phyloP scores from a whole-genome alignment of 169 alveolate species.

The Toxoplasma gondii region DNA sequence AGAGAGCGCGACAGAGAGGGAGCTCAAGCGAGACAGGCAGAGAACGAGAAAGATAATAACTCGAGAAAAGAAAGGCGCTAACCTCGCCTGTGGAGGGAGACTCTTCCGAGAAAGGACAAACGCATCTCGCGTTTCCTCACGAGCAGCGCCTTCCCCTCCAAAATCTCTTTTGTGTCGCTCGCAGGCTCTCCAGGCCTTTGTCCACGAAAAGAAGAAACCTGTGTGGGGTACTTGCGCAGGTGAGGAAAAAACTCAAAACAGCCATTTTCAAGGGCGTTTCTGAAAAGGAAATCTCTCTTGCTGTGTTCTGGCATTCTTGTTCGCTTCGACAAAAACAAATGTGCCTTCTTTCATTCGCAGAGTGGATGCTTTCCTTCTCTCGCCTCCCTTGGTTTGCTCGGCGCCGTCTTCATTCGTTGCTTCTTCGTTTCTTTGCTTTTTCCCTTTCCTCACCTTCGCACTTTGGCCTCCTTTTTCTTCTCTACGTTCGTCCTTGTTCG shows the following conservation, averaged over 20 bases:
- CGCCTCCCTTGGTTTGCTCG: neutral
- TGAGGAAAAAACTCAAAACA: neutral
- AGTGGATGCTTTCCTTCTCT: slow-evolving; percentile 15
- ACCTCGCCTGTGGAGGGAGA: too few relatives aligned
- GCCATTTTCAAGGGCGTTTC: too few relatives aligned
- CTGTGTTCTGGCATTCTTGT: too few relatives aligned
- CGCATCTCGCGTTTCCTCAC: neutral
- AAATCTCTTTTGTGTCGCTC: neutral
- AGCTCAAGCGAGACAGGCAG: too few relatives aligned
- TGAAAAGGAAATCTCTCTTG: too few relatives aligned
- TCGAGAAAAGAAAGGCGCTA: too few relatives aligned
- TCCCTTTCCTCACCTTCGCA: neutral
- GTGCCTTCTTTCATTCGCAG: too few relatives aligned
- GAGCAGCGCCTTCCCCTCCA: neutral
- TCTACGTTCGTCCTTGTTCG: neutral
- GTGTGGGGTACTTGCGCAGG: slow-evolving; percentile 70
- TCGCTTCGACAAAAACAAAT: too few relatives aligned
- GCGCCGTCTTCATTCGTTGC: neutral
- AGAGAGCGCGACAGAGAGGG: too few relatives aligned
- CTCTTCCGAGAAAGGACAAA: too few relatives aligned
- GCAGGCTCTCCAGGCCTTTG: slow-evolving; percentile 8
- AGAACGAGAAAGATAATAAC: too few relatives aligned
- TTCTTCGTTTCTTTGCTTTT: neutral
- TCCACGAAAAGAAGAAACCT: slow-evolving; percentile 29
- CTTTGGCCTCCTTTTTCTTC: neutral